Conservation (phyloP, 106 monocot species). For the Dendrobium huoshanense region DNA sequence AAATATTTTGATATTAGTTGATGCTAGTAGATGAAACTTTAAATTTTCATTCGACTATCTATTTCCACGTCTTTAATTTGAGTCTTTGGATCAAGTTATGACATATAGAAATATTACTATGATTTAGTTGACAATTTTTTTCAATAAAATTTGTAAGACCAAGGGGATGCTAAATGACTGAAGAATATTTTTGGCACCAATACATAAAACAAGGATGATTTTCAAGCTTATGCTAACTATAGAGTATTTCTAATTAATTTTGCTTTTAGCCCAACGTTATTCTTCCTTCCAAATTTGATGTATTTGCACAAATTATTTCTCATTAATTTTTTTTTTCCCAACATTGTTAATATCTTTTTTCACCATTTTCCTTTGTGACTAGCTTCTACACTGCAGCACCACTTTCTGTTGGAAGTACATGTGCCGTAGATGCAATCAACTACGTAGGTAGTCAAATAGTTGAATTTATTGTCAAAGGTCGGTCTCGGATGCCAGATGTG, state of each 20-base stretch:
- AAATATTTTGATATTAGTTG: too few relatives aligned
- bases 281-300: not conserved
- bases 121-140: too few relatives aligned
- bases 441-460: constrained; percentile 32
- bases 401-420: constrained; percentile 52
- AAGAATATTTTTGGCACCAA: too few relatives aligned
- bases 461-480: constrained; percentile 50
- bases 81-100: too few relatives aligned
- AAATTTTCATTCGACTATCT: too few relatives aligned
- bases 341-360: not conserved
- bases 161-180: too few relatives aligned
- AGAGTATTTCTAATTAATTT: not conserved
- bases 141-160: too few relatives aligned
- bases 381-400: constrained; percentile 77
- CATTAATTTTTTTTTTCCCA: not conserved
- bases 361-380: constrained; percentile 11
- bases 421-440: constrained; percentile 28
- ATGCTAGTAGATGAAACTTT: too few relatives aligned
- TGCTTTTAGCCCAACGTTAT: not conserved
- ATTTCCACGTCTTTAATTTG: too few relatives aligned
- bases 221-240: too few relatives aligned
- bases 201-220: too few relatives aligned
- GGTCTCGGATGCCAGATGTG: constrained; percentile 27
- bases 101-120: too few relatives aligned
- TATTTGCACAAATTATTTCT: not conserved